phyloP scores from a whole-genome alignment of 495 filamentous ascomycete genomes.

The Xylaria venustula region DNA sequence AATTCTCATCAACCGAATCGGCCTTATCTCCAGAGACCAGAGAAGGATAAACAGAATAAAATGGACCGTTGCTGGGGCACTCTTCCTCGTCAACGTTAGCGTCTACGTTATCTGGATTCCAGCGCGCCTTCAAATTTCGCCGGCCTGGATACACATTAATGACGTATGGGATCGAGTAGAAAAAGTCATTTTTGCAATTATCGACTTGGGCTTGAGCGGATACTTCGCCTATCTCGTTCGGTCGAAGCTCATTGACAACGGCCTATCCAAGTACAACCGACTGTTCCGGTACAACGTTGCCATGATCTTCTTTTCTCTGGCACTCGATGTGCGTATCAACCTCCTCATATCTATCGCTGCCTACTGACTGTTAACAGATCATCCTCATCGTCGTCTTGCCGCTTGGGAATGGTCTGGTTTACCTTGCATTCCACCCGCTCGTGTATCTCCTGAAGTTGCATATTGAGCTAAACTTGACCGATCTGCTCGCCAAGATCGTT shows the following conservation, averaged over 20 bases:
- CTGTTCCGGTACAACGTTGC: constrained; percentile 43
- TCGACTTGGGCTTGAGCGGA: constrained; percentile 41
- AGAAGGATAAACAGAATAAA: constrained; percentile 20
- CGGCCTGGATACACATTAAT: constrained; percentile 27
- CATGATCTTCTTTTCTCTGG: constrained; percentile 38
- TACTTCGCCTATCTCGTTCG: constrained; percentile 42
- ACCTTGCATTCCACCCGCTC: constrained; percentile 48
- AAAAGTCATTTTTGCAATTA: constrained; percentile 41
- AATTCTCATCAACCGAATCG: constrained; percentile 42
- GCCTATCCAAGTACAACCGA: constrained; percentile 43
- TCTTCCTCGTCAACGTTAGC: constrained; percentile 34
- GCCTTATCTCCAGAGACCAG: constrained; percentile 29
- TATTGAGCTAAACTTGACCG: constrained; percentile 47
- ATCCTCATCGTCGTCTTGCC: constrained; percentile 10
- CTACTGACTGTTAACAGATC: neutral
- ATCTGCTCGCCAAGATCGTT: constrained; percentile 32
- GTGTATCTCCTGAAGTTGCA: constrained; percentile 46
- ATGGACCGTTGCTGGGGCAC: constrained; percentile 28
- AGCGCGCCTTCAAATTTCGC: constrained; percentile 24
- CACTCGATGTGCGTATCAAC: constrained; percentile 37
- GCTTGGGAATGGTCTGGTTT: constrained; percentile 10
- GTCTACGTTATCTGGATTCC: constrained; percentile 46
- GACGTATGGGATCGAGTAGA: constrained; percentile 45
- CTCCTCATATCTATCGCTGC: neutral
- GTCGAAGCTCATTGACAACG: constrained; percentile 37